These are phyloP conservation scores for Populus simonii DNA, from an alignment of 345 rosid genomes.

Conservation along the genomic window DNA sequence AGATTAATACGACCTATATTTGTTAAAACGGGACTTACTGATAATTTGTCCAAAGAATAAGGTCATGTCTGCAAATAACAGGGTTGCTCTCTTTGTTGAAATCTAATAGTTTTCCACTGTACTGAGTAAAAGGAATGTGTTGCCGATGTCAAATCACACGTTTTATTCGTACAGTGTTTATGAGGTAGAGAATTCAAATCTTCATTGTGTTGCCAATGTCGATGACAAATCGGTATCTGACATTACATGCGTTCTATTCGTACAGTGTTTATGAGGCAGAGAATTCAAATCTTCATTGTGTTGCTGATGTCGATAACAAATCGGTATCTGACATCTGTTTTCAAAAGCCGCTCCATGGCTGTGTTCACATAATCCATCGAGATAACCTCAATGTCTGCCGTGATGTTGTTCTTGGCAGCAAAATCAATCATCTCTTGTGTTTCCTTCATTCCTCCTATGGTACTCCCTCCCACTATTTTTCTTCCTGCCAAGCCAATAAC, in stretches of 20 bases:
- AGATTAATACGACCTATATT: too few relatives aligned
- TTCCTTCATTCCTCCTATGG: constrained; percentile 13
- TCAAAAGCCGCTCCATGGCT: constrained; percentile 6
- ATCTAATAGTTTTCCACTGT: too few relatives aligned
- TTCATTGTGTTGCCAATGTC: too few relatives aligned
- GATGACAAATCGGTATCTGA: background rate
- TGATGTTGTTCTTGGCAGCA: constrained; percentile 6
- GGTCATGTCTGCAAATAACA: too few relatives aligned
- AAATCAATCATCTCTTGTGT: constrained; percentile 16
- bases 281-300: background rate
- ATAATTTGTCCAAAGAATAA: too few relatives aligned
- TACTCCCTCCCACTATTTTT: constrained; percentile 6
- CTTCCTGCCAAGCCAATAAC: background rate
- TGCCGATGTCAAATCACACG: too few relatives aligned
- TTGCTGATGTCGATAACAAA: background rate
- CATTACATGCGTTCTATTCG: background rate
- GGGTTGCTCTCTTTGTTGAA: too few relatives aligned
- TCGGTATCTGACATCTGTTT: background rate
- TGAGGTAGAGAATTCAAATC: too few relatives aligned
- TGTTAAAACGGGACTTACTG: too few relatives aligned
- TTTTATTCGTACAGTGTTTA: too few relatives aligned
- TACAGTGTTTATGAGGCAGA: background rate
- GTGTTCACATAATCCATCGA: constrained; percentile 17
- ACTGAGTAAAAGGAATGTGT: too few relatives aligned
- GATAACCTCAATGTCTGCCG: constrained; percentile 6